A percentile compares a stretch with the other conserved stretches of the same genome.
phyloP scores from a whole-genome alignment of 164 flowering plant species.

The Piper betle region DNA sequence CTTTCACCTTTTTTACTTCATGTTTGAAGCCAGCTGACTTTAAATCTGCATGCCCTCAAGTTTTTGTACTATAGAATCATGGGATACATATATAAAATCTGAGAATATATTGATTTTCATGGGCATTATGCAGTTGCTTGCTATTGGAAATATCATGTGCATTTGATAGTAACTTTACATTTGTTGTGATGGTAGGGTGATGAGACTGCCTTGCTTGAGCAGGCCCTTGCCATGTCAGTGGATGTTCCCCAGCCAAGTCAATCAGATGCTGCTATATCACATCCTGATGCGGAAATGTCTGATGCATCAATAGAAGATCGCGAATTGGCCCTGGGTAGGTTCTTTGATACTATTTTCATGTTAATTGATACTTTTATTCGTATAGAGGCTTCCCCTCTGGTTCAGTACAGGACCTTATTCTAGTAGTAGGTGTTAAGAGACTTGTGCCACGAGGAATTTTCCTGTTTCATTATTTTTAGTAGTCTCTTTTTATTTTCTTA shows the following conservation, averaged over 20 bases:
- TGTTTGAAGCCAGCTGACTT: too few relatives aligned
- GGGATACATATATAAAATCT: background rate
- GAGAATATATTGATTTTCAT: too few relatives aligned
- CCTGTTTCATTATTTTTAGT: background rate
- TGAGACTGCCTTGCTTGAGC: constrained; percentile 69
- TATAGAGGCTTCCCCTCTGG: background rate
- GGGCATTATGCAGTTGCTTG: background rate
- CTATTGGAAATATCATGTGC: background rate
- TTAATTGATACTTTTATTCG: background rate
- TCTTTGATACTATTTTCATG: too few relatives aligned
- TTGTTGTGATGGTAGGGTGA: constrained; percentile 4
- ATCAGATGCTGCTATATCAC: constrained; percentile 12
- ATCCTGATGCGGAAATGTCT: constrained; percentile 60
- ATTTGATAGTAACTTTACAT: background rate
- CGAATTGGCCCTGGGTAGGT: constrained; percentile 63
- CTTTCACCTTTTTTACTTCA: too few relatives aligned
- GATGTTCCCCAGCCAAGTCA: constrained; percentile 41
- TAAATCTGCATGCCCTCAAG: background rate
- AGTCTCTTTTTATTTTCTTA: too few relatives aligned
- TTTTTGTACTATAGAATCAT: background rate
- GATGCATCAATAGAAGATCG: constrained; percentile 70
- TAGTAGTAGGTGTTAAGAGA: too few relatives aligned
- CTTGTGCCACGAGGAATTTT: too few relatives aligned
- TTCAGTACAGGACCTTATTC: too few relatives aligned
- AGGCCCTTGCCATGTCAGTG: constrained; percentile 91